Percentiles rank a stretch among this genome's conserved stretches.
These are phyloP conservation scores for Talaromyces marneffei DNA, from an alignment of 2,329 filamentous ascomycete genomes.

Conservation along the genomic window DNA sequence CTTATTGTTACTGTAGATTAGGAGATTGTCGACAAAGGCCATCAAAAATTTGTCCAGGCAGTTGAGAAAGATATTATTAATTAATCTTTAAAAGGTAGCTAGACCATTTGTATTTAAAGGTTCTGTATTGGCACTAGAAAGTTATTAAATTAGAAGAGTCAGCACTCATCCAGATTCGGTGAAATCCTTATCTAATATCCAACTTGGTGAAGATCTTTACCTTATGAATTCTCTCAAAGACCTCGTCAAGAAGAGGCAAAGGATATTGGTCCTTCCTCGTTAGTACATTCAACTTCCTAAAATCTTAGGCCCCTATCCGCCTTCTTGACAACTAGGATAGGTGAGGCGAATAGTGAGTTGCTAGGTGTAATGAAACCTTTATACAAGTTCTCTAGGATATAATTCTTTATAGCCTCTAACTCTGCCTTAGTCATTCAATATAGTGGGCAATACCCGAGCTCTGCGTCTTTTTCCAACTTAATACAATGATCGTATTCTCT, in stretches of 20 bases:
- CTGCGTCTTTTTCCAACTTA: too few relatives aligned
- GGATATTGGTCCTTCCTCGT: conserved; percentile 24
- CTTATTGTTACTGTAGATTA: conserved; percentile 14
- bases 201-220: conserved; percentile 24
- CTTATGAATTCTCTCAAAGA: conserved; percentile 15
- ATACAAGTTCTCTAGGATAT: neutral
- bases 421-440: too few relatives aligned
- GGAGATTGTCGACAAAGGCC: conserved; percentile 18
- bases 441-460: too few relatives aligned
- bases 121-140: conserved; percentile 19
- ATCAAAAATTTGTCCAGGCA: too few relatives aligned
- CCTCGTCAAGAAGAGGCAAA: conserved; percentile 22
- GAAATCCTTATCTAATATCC: conserved; percentile 19
- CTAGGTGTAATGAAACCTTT: neutral
- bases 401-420: too few relatives aligned
- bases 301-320: too few relatives aligned
- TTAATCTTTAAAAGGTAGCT: conserved; percentile 16
- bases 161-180: neutral
- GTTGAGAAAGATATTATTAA: too few relatives aligned
- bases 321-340: too few relatives aligned
- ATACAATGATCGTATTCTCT: too few relatives aligned
- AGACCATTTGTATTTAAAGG: conserved; percentile 24
- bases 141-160: conserved; percentile 6
- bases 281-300: conserved; percentile 21
- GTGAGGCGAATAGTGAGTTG: too few relatives aligned